Evolutionary conservation across 371 early-diverging fungal genomes (phyloP).

Genomic region (Mucor lusitanicus): DNA sequence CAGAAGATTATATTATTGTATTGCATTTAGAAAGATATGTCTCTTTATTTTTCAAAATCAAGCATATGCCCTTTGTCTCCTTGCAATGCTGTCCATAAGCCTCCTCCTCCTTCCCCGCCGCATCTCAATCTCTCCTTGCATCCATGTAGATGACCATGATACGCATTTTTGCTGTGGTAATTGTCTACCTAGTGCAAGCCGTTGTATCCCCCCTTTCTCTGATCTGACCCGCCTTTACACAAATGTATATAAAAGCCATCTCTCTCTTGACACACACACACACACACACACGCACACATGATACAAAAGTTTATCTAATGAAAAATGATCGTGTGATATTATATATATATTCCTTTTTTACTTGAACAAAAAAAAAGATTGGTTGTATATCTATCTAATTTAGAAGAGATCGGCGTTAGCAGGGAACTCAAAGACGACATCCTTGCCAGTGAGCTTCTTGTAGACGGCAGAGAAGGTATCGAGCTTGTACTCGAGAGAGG

Average conservation of each 20-base stretch:
- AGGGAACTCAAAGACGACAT: conserved; percentile 96
- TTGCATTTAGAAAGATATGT: not conserved
- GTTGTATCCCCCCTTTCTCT: too few relatives aligned
- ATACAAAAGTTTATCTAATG: not conserved
- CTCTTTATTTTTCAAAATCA: not conserved
- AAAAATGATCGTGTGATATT: not conserved
- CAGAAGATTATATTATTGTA: not conserved
- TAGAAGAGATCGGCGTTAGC: conserved; percentile 38
- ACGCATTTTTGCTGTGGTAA: too few relatives aligned
- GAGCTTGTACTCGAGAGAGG: conserved; percentile 96
- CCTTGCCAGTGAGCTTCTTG: conserved; percentile 96
- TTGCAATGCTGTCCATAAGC: too few relatives aligned
- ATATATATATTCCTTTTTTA: not conserved
- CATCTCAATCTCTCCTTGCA: not conserved
- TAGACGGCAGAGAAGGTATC: conserved; percentile 96
- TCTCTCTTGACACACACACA: not conserved
- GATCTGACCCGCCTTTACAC: too few relatives aligned
- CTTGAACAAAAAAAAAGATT: conserved; percentile 2
- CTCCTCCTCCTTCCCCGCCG: too few relatives aligned
- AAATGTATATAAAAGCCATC: not conserved
- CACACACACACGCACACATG: too few relatives aligned
- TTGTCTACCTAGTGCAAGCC: too few relatives aligned
- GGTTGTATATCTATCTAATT: not conserved
- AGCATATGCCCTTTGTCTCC: not conserved
- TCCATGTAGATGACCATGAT: too few relatives aligned